Conservation (phyloP, 768 basidiomycete species). For the Trametes sanguinea region DNA sequence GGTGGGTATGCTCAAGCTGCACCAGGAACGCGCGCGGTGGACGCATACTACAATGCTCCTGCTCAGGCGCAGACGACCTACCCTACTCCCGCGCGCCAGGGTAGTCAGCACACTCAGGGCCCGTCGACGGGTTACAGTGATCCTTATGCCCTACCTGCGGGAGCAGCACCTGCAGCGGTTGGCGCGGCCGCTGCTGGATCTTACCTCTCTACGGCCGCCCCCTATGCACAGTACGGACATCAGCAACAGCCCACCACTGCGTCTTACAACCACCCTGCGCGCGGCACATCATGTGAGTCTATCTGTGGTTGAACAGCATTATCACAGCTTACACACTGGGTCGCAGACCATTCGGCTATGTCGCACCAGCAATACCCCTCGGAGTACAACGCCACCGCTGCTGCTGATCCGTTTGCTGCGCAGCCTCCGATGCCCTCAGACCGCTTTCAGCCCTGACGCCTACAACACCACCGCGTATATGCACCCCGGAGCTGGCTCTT, state of each 20-base stretch:
- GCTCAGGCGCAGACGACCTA: conserved; percentile 23
- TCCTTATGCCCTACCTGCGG: conserved; percentile 28
- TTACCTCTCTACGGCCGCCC: conserved; percentile 34
- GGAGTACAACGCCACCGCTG: conserved; percentile 39
- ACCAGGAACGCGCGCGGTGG: conserved; percentile 67
- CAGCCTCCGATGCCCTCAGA: conserved; percentile 32
- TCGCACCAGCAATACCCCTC: conserved; percentile 52
- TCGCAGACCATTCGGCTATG: conserved; percentile 55
- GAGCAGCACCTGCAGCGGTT: conserved; percentile 19
- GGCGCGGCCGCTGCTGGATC: conserved; percentile 33
- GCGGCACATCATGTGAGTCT: conserved; percentile 56
- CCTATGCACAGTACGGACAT: conserved; percentile 34
- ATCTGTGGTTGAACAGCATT: neutral
- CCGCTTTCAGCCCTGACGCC: conserved; percentile 38
- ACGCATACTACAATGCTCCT: conserved; percentile 66
- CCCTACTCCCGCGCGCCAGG: conserved; percentile 36
- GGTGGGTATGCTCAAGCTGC: conserved; percentile 68
- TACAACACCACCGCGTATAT: conserved; percentile 41
- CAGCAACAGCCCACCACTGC: conserved; percentile 34
- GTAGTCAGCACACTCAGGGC: conserved; percentile 41
- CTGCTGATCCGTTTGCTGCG: conserved; percentile 46
- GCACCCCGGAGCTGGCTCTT: conserved; percentile 5
- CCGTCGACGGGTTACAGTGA: conserved; percentile 44
- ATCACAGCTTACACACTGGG: conserved; percentile 7
- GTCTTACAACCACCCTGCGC: conserved; percentile 55